These are phyloP conservation scores for Pestalotiopsis sp. DNA, from an alignment of 2,329 filamentous ascomycete species.

Conservation along the genomic window DNA sequence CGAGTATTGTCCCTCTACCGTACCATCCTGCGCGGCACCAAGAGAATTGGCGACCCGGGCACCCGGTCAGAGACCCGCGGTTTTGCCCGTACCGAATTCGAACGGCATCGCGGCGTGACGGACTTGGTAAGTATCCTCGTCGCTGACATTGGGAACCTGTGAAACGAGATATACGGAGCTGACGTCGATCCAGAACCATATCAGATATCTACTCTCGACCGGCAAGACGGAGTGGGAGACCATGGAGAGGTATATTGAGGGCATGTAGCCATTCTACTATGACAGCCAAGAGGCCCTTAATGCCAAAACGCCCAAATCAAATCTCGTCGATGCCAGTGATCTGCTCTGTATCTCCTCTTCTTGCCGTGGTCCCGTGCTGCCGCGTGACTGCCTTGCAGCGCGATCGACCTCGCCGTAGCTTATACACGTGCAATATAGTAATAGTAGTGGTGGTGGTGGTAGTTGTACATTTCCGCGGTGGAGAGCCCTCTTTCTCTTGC, in stretches of 20 bases:
- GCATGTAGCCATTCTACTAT: slow-evolving; percentile 35
- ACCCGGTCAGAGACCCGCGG: slow-evolving; percentile 58
- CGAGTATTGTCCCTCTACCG: slow-evolving; percentile 61
- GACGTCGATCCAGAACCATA: slow-evolving; percentile 51
- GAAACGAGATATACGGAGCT: too few species aligned
- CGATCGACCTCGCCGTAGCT: not conserved
- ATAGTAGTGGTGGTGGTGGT: not conserved
- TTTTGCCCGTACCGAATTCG: slow-evolving; percentile 63
- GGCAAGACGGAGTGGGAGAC: slow-evolving; percentile 68
- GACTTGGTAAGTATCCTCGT: slow-evolving; percentile 52
- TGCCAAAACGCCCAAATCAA: not conserved
- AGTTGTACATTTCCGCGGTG: not conserved
- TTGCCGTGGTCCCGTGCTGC: not conserved
- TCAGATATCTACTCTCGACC: slow-evolving; percentile 64
- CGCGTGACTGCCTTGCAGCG: not conserved
- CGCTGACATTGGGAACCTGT: too few species aligned
- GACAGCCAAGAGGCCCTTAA: not conserved
- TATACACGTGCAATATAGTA: slow-evolving; percentile 1
- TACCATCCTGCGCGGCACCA: slow-evolving; percentile 56
- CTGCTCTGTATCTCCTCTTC: not conserved
- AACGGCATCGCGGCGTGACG: slow-evolving; percentile 57
- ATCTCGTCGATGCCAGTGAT: not conserved
- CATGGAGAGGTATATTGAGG: slow-evolving; percentile 60
- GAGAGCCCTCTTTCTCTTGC: not conserved
- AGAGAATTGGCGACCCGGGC: slow-evolving; percentile 50